Conservation (phyloP, 441 rosid genomes). For the Adansonia rubrostipa region DNA sequence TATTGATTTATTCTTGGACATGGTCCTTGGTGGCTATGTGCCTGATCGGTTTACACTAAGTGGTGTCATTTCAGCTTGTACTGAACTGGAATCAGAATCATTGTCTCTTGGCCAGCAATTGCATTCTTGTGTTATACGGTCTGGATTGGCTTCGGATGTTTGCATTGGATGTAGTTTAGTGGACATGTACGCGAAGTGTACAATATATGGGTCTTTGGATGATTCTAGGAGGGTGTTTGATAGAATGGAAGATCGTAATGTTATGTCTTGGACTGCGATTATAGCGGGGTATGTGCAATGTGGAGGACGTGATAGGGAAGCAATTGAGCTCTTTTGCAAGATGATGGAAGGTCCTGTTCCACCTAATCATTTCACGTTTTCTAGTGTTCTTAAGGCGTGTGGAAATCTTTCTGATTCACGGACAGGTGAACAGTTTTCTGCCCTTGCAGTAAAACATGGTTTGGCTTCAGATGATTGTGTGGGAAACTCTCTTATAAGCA, state of each 20-base stretch:
- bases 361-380: slow-evolving; percentile 67
- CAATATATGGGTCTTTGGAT: slow-evolving; percentile 44
- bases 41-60: slow-evolving; percentile 53
- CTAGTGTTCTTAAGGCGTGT: slow-evolving; percentile 65
- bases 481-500: slow-evolving; percentile 66
- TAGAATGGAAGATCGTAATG: slow-evolving; percentile 52
- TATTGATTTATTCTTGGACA: slow-evolving; percentile 46
- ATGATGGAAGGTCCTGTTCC: slow-evolving; percentile 52
- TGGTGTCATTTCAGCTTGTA: slow-evolving; percentile 46
- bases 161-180: slow-evolving; percentile 66
- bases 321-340: slow-evolving; percentile 47
- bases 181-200: slow-evolving; percentile 69
- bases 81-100: slow-evolving; percentile 37
- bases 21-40: slow-evolving; percentile 42
- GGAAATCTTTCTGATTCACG: slow-evolving; percentile 47
- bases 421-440: slow-evolving; percentile 53
- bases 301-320: slow-evolving; percentile 45
- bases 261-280: slow-evolving; percentile 73
- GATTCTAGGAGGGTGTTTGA: slow-evolving; percentile 64
- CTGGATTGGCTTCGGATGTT: slow-evolving; percentile 50
- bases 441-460: slow-evolving; percentile 53
- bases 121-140: slow-evolving; percentile 57
- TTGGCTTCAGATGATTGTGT: slow-evolving; percentile 53
- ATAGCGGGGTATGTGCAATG: slow-evolving; percentile 51
- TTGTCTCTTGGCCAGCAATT: slow-evolving; percentile 47